Percentiles rank a stretch among this genome's conserved stretches.
phyloP scores from a whole-genome alignment of 768 basidiomycete genomes.

The Boletus vermiculosoides region DNA sequence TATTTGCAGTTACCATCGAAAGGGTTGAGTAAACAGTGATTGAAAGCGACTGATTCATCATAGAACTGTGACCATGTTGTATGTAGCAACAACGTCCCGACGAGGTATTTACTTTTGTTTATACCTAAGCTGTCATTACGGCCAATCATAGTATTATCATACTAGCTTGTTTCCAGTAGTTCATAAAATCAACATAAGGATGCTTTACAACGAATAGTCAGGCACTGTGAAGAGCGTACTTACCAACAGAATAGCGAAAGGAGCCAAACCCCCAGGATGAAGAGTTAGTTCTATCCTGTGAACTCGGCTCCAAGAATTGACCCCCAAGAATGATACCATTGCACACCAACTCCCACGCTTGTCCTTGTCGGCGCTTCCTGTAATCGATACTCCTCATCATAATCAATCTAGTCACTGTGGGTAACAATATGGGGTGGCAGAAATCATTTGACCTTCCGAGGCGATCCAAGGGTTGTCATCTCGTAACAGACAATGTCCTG shows the following conservation, averaged over 20 bases:
- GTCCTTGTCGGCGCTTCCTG: neutral
- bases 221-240: no score
- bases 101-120: neutral
- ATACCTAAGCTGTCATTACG: neutral
- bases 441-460: slow-evolving; percentile 69
- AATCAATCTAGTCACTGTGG: neutral
- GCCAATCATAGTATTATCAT: no score
- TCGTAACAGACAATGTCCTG: slow-evolving; percentile 77
- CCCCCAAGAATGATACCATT: neutral
- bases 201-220: neutral
- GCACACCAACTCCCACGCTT: neutral
- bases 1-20: neutral
- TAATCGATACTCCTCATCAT: neutral
- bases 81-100: no score
- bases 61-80: neutral
- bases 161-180: no score
- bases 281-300: no score
- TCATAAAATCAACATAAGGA: no score
- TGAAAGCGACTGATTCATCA: neutral
- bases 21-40: neutral
- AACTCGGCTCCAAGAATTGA: no score
- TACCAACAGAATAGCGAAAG: no score
- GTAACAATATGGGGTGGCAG: slow-evolving; percentile 78
- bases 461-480: slow-evolving; percentile 67
- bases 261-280: no score